These are phyloP conservation scores for Alternaria angustiovoidea DNA, from an alignment of 2,329 filamentous ascomycete species.

Conservation along the genomic window DNA sequence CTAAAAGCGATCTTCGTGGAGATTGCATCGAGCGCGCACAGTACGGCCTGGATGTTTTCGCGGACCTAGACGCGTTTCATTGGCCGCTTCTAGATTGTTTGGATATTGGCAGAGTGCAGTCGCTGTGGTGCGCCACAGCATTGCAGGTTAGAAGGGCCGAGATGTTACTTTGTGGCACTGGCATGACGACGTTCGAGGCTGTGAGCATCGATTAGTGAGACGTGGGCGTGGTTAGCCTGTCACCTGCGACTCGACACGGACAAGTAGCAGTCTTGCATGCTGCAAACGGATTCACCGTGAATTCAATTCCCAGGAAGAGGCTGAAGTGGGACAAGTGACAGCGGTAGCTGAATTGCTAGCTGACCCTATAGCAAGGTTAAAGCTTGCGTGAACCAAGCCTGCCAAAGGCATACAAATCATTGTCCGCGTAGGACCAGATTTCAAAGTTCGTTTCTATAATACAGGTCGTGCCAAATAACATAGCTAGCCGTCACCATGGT, in stretches of 20 bases:
- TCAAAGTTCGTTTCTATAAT: slow-evolving; percentile 22
- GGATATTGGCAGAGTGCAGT: neutral
- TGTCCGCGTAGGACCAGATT: slow-evolving; percentile 13
- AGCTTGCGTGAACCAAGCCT: slow-evolving; percentile 5
- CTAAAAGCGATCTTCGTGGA: slow-evolving; percentile 1
- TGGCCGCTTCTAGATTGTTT: neutral
- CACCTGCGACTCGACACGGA: neutral
- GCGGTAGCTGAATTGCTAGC: neutral
- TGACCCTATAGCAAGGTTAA: neutral
- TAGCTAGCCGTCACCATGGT: neutral
- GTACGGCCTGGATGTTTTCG: neutral
- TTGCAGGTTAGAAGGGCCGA: neutral
- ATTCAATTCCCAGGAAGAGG: neutral
- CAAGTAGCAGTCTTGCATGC: neutral
- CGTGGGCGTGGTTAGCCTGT: neutral
- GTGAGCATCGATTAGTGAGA: neutral
- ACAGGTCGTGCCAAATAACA: slow-evolving; percentile 13
- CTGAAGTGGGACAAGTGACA: neutral
- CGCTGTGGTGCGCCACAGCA: slow-evolving; percentile 5
- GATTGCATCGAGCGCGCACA: slow-evolving; percentile 1
- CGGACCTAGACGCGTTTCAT: neutral
- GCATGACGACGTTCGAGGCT: slow-evolving; percentile 4
- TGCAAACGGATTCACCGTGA: slow-evolving; percentile 1
- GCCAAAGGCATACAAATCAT: slow-evolving; percentile 15
- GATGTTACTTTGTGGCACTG: neutral